Evolutionary conservation across 2,329 filamentous ascomycete genomes (phyloP), one percentile per base, ranked within the genome.

Genomic region (Torrubiellomyces zombiae): DNA sequence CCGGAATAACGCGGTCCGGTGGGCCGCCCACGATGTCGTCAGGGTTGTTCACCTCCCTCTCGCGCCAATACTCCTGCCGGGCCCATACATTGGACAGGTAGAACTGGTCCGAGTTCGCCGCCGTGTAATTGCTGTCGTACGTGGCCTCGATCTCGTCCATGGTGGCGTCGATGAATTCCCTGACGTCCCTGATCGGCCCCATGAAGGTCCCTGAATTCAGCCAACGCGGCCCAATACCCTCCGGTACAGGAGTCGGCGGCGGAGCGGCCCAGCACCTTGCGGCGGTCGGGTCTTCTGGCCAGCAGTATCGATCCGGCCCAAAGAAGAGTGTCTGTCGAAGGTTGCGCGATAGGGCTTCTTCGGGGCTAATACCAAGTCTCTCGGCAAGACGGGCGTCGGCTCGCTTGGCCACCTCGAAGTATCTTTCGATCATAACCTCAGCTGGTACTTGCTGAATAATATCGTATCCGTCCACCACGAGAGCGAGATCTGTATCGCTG

Each of bases 401-500:
- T 25, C 56, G 54, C n/a, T 54, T 48, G 11, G 64, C 42, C 10
- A 68, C 48, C 9, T 55, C 48, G 33, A 70, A 64, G 43, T 76
- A 79, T 21, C 73, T 60, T 33, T 62, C 50, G 14, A 79, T 59
- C 34, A 78, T 48, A 12, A 76, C 55, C 20, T 73, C 63, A 3
- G 67, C 61, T 0, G 71, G 69, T 3, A 78, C 51, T 42, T 79
- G 74, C 30, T 76, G 67, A 50, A 70, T 68, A 2, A 69, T 56
- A 30, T 77, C 68, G 40, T 67, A 61, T 2, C 64, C 69, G 40
- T 78, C 72, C 5, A 72, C 56, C 23, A 77, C 55, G 29, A 77
- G 47, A 6, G 75, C 59, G 15, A 80, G 45, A 40, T 79, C 74
- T 12, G 67, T 53, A 28, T 71, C 45, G 4, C 47, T 38, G 7